Percentiles rank a stretch among this genome's conserved stretches.
Conservation (phyloP, 257 asterid species). For the Osmanthus fragrans region DNA sequence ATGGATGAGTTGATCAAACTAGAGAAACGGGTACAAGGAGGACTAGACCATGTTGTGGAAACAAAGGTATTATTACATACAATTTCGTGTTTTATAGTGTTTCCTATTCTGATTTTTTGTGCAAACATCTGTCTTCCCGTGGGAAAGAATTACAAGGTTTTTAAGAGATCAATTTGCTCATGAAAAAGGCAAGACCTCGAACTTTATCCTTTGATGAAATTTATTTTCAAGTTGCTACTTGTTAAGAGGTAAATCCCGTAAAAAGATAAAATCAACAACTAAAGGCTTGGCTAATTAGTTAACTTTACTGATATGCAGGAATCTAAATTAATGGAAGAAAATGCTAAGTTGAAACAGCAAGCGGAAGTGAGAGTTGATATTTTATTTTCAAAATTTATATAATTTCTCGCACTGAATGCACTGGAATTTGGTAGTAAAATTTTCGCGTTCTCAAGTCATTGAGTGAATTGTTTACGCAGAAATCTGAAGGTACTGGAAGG, state of each 20-base stretch:
- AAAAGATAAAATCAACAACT: no score
- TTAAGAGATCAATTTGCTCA: conserved; percentile 55
- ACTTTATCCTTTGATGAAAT: neutral
- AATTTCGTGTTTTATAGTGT: neutral
- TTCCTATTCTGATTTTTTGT: neutral
- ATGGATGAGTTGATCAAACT: conserved; percentile 59
- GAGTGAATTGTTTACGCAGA: conserved; percentile 17
- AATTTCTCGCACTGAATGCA: neutral
- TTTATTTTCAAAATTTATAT: neutral
- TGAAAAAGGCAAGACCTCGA: conserved; percentile 53
- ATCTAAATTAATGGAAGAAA: conserved; percentile 50
- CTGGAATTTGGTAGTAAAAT: no score
- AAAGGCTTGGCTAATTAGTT: no score
- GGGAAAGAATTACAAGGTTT: conserved; percentile 49
- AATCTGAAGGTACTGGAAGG: conserved; percentile 15
- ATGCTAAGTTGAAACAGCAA: conserved; percentile 50
- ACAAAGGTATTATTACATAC: conserved; percentile 34
- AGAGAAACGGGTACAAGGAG: conserved; percentile 60
- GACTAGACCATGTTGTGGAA: conserved; percentile 51
- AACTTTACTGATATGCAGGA: conserved; percentile 48
- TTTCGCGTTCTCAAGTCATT: no score
- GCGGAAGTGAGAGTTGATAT: conserved; percentile 19
- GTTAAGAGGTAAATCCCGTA: no score
- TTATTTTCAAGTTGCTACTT: neutral
- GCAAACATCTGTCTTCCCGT: conserved; percentile 4